Percentiles rank a stretch among this genome's conserved stretches.
Conservation (phyloP, 306 rosid genomes). For the Dalbergia cochinchinensis region DNA sequence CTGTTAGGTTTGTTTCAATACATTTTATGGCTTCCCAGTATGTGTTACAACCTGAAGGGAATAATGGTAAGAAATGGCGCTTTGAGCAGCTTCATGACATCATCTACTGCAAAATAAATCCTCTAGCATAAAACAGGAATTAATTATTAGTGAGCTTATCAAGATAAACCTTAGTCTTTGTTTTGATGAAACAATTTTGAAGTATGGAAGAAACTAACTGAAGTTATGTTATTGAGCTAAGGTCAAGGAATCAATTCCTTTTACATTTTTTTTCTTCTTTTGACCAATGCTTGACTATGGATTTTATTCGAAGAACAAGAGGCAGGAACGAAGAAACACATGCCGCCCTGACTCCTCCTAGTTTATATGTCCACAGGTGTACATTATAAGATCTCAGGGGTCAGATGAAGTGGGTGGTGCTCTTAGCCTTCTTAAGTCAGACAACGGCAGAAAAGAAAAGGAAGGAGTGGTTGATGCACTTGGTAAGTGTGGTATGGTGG, state of each 20-base stretch:
- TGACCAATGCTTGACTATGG: background rate
- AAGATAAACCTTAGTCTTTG: background rate
- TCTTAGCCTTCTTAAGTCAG: slow-evolving; percentile 51
- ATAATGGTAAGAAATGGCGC: background rate
- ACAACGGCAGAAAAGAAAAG: slow-evolving; percentile 27
- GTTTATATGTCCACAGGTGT: slow-evolving; percentile 51
- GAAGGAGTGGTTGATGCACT: background rate
- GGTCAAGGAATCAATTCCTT: background rate
- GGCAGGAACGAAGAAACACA: slow-evolving; percentile 1
- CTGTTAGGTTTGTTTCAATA: background rate
- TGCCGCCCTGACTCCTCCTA: background rate
- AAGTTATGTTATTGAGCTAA: background rate
- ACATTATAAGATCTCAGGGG: slow-evolving; percentile 57
- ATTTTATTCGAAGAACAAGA: slow-evolving; percentile 16
- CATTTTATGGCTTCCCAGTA: background rate
- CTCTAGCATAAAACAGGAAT: background rate
- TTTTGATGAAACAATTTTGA: background rate
- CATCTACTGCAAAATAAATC: background rate
- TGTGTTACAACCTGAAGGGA: background rate
- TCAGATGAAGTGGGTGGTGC: slow-evolving; percentile 59
- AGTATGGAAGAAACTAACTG: background rate
- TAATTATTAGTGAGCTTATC: background rate
- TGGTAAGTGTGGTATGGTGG: slow-evolving; percentile 42
- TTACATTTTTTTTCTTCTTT: background rate
- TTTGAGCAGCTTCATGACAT: background rate